Evolutionary conservation across 805 yeast genomes (phyloP), one percentile per base, ranked within the genome.

Genomic region (Kazachstania taianensis): DNA sequence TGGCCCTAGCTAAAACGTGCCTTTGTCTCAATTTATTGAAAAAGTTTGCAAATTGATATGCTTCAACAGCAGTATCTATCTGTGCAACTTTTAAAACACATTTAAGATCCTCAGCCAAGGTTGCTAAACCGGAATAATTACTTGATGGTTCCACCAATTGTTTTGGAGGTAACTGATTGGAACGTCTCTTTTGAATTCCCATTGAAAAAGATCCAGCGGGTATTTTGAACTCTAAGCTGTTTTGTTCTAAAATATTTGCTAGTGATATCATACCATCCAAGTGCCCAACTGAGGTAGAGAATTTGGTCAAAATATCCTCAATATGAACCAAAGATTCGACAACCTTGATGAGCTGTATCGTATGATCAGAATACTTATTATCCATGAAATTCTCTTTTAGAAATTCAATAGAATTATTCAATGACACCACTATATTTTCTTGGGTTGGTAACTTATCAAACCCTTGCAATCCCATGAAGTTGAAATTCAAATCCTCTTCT

Each of bases 401-500:
- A 13, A 48, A 65, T 2, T 34, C 41, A 1, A 66, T 50, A 1
- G 70, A 49, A 6, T 40, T 40, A 4, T 61, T 53, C 5, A 75
- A 32, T 8, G 53, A 53, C 0, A 30, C 23, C 5, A 48, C 3
- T 3, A 63, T 37, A n/a, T 40, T 46, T 8, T 41, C 41, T 3
- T 53, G 37, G 2, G 34, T 40, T 13, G 55, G 42, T 12, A 48
- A 32, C 22, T 34, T 35, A 44, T 60, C 47, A 2, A 63, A 61
- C 26, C 67, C 59, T 41, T 68, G 64, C 48, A 67, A 65, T 26
- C 74, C 76, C 76, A 78, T 73, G 10, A 67, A 65, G 45, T 78
- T 72, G 1, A 80, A 71, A 38, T 76, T 75, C 22, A 81, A 59
- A 56, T 82, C 94, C 50, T 81, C 92, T 48, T 79, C 92, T 49